Evolutionary conservation across 495 filamentous ascomycete species (phyloP).

Genomic region (Endocarpon pusillum): DNA sequence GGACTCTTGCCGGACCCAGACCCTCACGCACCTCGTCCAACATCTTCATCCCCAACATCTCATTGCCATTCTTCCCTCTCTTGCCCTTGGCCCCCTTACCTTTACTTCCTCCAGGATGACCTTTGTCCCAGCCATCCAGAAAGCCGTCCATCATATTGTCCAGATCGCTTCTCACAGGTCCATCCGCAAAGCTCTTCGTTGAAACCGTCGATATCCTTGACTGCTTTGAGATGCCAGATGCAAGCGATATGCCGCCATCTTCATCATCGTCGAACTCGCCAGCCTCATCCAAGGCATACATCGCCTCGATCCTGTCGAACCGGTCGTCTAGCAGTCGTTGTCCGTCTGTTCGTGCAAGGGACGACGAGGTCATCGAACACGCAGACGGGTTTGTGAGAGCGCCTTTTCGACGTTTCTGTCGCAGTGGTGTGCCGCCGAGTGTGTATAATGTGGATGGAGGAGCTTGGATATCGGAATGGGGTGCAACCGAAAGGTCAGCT

Average conservation of each 20-base stretch:
- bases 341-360: slow-evolving; percentile 77
- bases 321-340: slow-evolving; percentile 69
- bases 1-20: slow-evolving; percentile 53
- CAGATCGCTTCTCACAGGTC: slow-evolving; percentile 53
- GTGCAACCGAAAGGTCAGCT: slow-evolving; percentile 22
- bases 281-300: slow-evolving; percentile 63
- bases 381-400: slow-evolving; percentile 74
- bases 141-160: slow-evolving; percentile 89
- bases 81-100: slow-evolving; percentile 32
- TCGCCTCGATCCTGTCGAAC: slow-evolving; percentile 78
- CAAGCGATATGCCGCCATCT: slow-evolving; percentile 19
- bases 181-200: slow-evolving; percentile 19
- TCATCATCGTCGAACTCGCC: slow-evolving; percentile 38
- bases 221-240: slow-evolving; percentile 24
- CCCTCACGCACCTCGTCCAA: slow-evolving; percentile 77
- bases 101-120: slow-evolving; percentile 60
- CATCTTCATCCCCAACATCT: slow-evolving; percentile 66
- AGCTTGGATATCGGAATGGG: slow-evolving; percentile 34
- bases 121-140: slow-evolving; percentile 40
- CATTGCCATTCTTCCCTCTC: slow-evolving; percentile 66
- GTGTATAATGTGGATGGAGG: slow-evolving; percentile 64
- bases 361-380: slow-evolving; percentile 95
- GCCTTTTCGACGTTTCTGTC: slow-evolving; percentile 78
- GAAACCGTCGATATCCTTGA: slow-evolving; percentile 16
- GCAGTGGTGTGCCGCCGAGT: slow-evolving; percentile 46